These are phyloP conservation scores for Pseudocercospora musae DNA, from an alignment of 2,329 filamentous ascomycete species.

Conservation along the genomic window DNA sequence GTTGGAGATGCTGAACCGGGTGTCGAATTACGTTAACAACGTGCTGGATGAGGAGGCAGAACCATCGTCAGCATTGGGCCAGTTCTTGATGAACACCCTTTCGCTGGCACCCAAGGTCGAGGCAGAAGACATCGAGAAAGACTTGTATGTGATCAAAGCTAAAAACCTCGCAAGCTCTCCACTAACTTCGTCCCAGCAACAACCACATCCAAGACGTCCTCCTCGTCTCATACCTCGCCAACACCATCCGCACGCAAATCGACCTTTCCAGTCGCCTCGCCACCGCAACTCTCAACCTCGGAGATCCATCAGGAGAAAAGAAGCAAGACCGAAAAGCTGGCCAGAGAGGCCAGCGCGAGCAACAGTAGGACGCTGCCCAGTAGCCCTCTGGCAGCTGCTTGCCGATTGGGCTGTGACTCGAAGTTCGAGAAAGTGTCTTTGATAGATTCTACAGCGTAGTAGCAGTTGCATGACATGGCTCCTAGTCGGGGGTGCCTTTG, in stretches of 20 bases:
- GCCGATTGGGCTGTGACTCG: not conserved
- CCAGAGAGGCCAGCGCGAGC: conserved; percentile 30
- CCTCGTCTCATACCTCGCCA: conserved; percentile 95
- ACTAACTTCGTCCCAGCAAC: conserved; percentile 58
- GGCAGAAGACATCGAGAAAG: conserved; percentile 81
- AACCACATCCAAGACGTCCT: conserved; percentile 99
- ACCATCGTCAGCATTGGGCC: conserved; percentile 86
- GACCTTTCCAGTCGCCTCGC: conserved; percentile 94
- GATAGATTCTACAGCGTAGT: not conserved
- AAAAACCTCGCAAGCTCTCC: too few relatives aligned
- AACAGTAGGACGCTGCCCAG: conserved; percentile 4
- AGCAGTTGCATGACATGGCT: conserved; percentile 1
- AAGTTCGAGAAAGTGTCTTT: not conserved
- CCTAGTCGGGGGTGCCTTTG: not conserved
- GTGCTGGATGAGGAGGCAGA: conserved; percentile 90
- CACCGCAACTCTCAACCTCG: conserved; percentile 54
- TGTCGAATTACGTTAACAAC: conserved; percentile 86
- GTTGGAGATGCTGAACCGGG: conserved; percentile 82
- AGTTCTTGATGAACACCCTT: conserved; percentile 91
- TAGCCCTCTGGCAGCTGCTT: conserved; percentile 3
- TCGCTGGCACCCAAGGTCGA: conserved; percentile 94
- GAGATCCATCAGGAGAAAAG: conserved; percentile 30
- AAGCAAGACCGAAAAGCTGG: conserved; percentile 27
- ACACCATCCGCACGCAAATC: conserved; percentile 98
- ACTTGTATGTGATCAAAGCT: conserved; percentile 62